Percentiles rank a stretch among this genome's conserved stretches.
phyloP scores from a whole-genome alignment of 352 stramenopile genomes.

The Pythium sp. region DNA sequence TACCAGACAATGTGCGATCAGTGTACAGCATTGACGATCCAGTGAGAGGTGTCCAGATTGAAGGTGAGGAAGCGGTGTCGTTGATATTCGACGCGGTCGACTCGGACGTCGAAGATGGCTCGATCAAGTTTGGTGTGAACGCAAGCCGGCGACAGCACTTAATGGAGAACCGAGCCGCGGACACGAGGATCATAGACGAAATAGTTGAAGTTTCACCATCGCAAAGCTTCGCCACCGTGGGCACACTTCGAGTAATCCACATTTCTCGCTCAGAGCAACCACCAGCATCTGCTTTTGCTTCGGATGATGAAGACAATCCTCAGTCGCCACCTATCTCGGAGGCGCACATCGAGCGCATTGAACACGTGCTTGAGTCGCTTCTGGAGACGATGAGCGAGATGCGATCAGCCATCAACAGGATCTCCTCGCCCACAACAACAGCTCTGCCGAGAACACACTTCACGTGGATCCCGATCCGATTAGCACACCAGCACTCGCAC shows the following conservation, averaged over 20 bases:
- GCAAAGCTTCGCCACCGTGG: neutral
- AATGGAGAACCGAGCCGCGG: neutral
- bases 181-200: neutral
- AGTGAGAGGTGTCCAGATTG: neutral
- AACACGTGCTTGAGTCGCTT: neutral
- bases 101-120: neutral
- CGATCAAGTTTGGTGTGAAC: neutral
- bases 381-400: neutral
- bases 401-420: neutral
- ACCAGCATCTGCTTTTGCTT: neutral
- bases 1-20: constrained; percentile 9
- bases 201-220: neutral
- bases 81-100: neutral
- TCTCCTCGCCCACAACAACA: neutral
- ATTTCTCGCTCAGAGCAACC: neutral
- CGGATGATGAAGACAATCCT: neutral
- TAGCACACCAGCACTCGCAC: too few relatives aligned
- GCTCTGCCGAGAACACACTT: too few relatives aligned
- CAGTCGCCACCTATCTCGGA: neutral
- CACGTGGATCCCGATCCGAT: too few relatives aligned
- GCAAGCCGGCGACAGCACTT: neutral
- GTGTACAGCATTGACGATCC: constrained; percentile 5
- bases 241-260: neutral
- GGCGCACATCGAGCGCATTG: neutral
- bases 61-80: neutral